Percentiles rank a stretch among this genome's conserved stretches.
phyloP scores from a whole-genome alignment of 2,329 filamentous ascomycete species.

The Dryadomyces quercivorus region DNA sequence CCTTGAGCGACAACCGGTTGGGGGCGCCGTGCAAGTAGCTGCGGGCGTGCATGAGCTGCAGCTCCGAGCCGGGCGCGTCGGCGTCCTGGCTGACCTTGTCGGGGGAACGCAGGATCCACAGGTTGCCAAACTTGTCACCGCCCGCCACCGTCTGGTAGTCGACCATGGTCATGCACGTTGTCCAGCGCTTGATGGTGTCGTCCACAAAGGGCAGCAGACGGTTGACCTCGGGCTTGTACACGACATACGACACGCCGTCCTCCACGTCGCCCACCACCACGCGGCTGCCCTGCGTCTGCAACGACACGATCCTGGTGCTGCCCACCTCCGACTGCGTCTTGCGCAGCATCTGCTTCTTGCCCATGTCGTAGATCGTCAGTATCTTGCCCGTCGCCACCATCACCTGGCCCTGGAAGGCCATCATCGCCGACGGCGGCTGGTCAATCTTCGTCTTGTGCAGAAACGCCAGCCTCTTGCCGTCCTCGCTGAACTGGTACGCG shows the following conservation, averaged over 20 bases:
- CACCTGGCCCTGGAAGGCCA: slow-evolving; percentile 85
- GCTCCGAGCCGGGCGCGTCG: slow-evolving; percentile 82
- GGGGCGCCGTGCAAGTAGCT: slow-evolving; percentile 83
- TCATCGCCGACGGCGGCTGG: slow-evolving; percentile 75
- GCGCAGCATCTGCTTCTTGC: slow-evolving; percentile 81
- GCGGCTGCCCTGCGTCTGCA: slow-evolving; percentile 82
- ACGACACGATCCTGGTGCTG: slow-evolving; percentile 71
- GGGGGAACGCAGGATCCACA: slow-evolving; percentile 85
- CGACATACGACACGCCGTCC: slow-evolving; percentile 82
- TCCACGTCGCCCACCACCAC: slow-evolving; percentile 89
- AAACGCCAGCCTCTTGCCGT: slow-evolving; percentile 81
- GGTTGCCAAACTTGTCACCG: slow-evolving; percentile 94
- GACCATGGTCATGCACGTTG: slow-evolving; percentile 81
- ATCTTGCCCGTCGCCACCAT: slow-evolving; percentile 75
- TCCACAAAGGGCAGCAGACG: slow-evolving; percentile 88
- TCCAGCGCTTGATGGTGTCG: slow-evolving; percentile 82
- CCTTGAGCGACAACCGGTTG: slow-evolving; percentile 72
- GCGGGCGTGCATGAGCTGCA: slow-evolving; percentile 82
- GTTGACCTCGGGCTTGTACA: slow-evolving; percentile 88
- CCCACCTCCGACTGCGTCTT: slow-evolving; percentile 77
- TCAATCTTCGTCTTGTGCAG: slow-evolving; percentile 94
- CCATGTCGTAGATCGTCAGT: slow-evolving; percentile 81
- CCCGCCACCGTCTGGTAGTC: slow-evolving; percentile 95
- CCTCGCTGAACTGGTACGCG: slow-evolving; percentile 79
- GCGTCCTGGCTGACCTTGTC: slow-evolving; percentile 77